Evolutionary conservation across 768 basidiomycete species (phyloP), one percentile per base, ranked within the genome.

Genomic region (Leccinum arenicola): DNA sequence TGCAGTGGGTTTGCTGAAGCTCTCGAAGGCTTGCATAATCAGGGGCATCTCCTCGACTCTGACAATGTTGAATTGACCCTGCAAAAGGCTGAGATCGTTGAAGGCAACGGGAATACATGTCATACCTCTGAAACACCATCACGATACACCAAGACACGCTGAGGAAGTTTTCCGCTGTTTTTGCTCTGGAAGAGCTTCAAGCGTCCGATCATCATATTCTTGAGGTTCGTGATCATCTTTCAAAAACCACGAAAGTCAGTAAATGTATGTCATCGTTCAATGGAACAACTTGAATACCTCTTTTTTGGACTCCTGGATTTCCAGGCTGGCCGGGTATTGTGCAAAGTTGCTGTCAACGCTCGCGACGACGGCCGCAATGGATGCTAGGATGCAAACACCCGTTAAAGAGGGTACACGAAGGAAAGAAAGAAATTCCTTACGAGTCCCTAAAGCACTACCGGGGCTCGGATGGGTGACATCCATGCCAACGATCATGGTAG

Each of bases 61-160:
- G 31, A 84, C 82, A 10, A 70, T 76, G 10, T 69, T 55, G 61
- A 82, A 84, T 74, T 83, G 83, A 1, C 82, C 82, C 75, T 82
- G 54, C 12, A 54, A 52, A 10, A 33, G 17, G 40, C 43, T 73
- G 58, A 73, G 56, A 35, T 19, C 3, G 11, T 10, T 12, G 45
- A 54, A 54, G 47, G 15, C 8, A 58, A 54, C 3, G 10, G 11
- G 3, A 3, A 49, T 19, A 36, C 23, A 57, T 27, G 50, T 48
- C 73, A 36, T 53, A 87, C 89, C 75, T 92, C 90, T 3, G 89
- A 91, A 29, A 93, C 89, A 52, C 91, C 91, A 68, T 93, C 91
- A 8, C 82, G 76, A 64, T 82, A 84, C n/a, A 84, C 78, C n/a
- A 84, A 56, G 51, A 84, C 59, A 19, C 83, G 78, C 4, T 68